phyloP scores from a whole-genome alignment of 768 basidiomycete genomes.

The Lentinula sp. region DNA sequence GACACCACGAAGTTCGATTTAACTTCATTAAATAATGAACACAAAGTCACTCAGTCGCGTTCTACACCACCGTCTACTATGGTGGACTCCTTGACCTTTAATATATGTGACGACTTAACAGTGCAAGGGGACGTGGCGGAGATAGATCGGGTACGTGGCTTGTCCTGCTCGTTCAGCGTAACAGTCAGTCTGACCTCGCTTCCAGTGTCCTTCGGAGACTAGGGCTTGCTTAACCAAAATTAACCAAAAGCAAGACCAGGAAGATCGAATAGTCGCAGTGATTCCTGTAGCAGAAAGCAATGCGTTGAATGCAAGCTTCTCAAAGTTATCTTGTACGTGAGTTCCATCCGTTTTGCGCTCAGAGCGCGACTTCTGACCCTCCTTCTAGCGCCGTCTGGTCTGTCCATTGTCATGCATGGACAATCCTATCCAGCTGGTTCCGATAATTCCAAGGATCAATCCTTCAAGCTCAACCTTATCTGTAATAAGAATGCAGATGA shows the following conservation, averaged over 20 bases:
- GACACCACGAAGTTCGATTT: constrained; percentile 54
- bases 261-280: constrained; percentile 65
- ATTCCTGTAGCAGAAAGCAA: constrained; percentile 59
- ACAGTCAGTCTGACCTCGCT: neutral
- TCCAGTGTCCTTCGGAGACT: constrained; percentile 63
- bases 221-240: constrained; percentile 68
- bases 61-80: constrained; percentile 59
- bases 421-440: constrained; percentile 50
- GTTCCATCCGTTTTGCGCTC: constrained; percentile 10
- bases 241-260: constrained; percentile 48
- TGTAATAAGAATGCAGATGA: constrained; percentile 42
- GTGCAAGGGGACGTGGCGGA: constrained; percentile 37
- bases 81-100: constrained; percentile 54
- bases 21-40: constrained; percentile 44
- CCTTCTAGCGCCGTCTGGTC: constrained; percentile 41
- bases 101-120: constrained; percentile 61
- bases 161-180: neutral
- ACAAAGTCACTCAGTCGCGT: constrained; percentile 43
- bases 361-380: constrained; percentile 9
- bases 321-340: constrained; percentile 31
- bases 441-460: constrained; percentile 44
- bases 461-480: constrained; percentile 52
- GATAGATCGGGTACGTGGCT: constrained; percentile 60
- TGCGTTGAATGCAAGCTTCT: constrained; percentile 23
- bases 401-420: constrained; percentile 56